Evolutionary conservation across 306 rosid genomes (phyloP).

Genomic region (Acacia crassicarpa): DNA sequence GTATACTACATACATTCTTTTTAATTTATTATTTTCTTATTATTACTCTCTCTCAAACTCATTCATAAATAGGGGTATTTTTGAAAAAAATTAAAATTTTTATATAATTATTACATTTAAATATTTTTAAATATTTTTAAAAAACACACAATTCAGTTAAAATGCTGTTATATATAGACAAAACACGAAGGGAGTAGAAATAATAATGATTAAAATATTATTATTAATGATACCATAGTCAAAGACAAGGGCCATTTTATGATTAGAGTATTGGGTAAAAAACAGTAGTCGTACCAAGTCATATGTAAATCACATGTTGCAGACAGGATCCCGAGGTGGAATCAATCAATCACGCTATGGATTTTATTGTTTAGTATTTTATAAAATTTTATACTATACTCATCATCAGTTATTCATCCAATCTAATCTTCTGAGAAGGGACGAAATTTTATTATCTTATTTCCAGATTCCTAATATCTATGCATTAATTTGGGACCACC

Average conservation of each 20-base stretch:
- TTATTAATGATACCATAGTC: background rate
- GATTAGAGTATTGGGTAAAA: background rate
- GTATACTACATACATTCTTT: too few species aligned
- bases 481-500: background rate
- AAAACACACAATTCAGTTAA: too few species aligned
- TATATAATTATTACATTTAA: too few species aligned
- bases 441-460: background rate
- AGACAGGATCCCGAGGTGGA: background rate
- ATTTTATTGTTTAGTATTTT: background rate
- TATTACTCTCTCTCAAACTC: too few species aligned
- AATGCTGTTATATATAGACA: too few species aligned
- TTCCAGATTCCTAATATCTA: background rate
- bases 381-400: background rate
- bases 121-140: too few species aligned
- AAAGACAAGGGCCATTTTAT: background rate
- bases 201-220: background rate
- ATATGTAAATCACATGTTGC: background rate
- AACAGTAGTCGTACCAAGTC: background rate
- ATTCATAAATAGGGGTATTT: too few species aligned
- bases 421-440: background rate
- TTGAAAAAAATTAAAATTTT: too few species aligned
- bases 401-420: background rate
- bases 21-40: too few species aligned
- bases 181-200: background rate
- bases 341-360: background rate